phyloP scores from a whole-genome alignment of 495 filamentous ascomycete genomes.

The Bacidia rubella region DNA sequence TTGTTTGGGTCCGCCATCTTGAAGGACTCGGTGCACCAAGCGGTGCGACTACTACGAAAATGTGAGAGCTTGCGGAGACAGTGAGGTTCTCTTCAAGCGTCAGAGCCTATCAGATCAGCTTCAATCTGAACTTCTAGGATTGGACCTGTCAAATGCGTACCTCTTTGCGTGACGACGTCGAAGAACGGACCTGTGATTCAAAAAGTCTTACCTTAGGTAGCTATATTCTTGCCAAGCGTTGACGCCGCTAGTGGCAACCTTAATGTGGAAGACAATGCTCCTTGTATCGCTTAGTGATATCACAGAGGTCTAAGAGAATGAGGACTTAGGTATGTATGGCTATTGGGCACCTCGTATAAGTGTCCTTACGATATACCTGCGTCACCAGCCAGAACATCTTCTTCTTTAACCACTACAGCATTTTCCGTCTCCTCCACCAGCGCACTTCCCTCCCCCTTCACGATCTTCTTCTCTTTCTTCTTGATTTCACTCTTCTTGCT shows the following conservation, averaged over 20 bases:
- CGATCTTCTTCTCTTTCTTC: slow-evolving; percentile 30
- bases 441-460: slow-evolving; percentile 43
- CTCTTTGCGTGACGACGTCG: neutral
- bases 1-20: slow-evolving; percentile 82
- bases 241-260: too few relatives aligned
- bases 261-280: too few relatives aligned
- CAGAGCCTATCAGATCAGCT: neutral
- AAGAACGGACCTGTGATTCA: too few relatives aligned
- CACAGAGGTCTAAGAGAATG: too few relatives aligned
- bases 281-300: too few relatives aligned
- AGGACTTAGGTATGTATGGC: too few relatives aligned
- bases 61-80: neutral
- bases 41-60: slow-evolving; percentile 1
- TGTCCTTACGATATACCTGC: too few relatives aligned
- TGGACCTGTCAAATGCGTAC: neutral
- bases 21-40: slow-evolving; percentile 7
- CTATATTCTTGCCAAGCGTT: too few relatives aligned
- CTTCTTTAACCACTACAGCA: slow-evolving; percentile 36
- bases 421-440: slow-evolving; percentile 34
- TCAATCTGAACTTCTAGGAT: too few relatives aligned
- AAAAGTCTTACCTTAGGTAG: too few relatives aligned
- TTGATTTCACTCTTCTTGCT: slow-evolving; percentile 30
- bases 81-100: slow-evolving; percentile 1
- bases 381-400: slow-evolving; percentile 33
- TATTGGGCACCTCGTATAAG: too few relatives aligned